phyloP scores from a whole-genome alignment of 371 early-diverging fungal species.

The Parasitella parasitica region DNA sequence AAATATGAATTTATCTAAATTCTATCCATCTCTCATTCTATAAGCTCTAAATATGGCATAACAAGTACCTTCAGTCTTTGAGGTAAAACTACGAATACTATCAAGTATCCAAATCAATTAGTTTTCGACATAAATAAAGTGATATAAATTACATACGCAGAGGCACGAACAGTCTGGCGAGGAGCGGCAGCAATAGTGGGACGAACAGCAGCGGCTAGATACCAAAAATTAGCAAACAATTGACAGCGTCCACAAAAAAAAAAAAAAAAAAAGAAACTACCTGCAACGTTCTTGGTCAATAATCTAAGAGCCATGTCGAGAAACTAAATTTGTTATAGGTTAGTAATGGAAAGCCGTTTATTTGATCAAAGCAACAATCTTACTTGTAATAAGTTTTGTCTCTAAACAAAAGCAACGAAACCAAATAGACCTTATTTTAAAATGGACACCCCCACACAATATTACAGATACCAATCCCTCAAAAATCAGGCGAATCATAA shows the following conservation, averaged over 20 bases:
- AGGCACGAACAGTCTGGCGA: slow-evolving; percentile 41
- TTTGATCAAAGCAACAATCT: not conserved
- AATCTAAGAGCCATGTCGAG: slow-evolving; percentile 50
- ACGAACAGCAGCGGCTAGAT: slow-evolving; percentile 40
- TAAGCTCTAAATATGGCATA: not conserved
- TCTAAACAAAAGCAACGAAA: not conserved
- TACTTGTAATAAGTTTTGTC: slow-evolving; percentile 1
- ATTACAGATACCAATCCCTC: not conserved
- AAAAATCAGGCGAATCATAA: not conserved
- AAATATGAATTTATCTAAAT: not conserved
- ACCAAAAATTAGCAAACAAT: not conserved
- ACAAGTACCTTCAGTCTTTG: slow-evolving; percentile 31
- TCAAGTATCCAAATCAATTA: not conserved
- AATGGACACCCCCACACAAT: slow-evolving; percentile 1
- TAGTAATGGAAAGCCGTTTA: not conserved
- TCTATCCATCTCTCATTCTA: not conserved
- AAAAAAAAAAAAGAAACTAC: not conserved
- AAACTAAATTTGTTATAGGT: not conserved
- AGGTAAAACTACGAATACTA: slow-evolving; percentile 44
- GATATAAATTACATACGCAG: slow-evolving; percentile 37
- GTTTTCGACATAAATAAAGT: not conserved
- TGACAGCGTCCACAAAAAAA: not conserved
- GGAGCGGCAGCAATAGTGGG: slow-evolving; percentile 38
- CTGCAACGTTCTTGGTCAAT: slow-evolving; percentile 50
- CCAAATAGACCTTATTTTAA: not conserved